Conservation (phyloP, 495 filamentous ascomycete species). For the Pyrenopolyporus hunteri region DNA sequence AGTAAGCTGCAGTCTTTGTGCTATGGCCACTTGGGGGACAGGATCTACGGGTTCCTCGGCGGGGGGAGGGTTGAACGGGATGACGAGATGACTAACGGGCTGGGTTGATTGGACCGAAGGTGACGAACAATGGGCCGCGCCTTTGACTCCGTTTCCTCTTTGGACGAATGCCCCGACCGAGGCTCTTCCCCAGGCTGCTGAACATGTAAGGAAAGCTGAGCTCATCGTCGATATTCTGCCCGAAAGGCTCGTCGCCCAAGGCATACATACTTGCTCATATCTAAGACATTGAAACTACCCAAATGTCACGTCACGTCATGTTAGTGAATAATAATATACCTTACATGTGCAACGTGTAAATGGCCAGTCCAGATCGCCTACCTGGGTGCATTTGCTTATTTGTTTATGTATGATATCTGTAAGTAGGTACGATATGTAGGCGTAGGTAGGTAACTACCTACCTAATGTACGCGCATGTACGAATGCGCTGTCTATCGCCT, state of each 20-base stretch:
- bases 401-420: not conserved
- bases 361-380: too few species aligned
- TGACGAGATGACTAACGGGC: not conserved
- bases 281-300: too few species aligned
- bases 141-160: constrained; percentile 8
- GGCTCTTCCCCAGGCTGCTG: constrained; percentile 15
- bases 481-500: constrained; percentile 23
- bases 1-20: constrained; percentile 33
- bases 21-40: constrained; percentile 22
- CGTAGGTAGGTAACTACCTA: not conserved
- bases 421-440: not conserved
- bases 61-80: not conserved
- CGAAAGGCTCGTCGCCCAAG: too few species aligned
- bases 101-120: constrained; percentile 11
- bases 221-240: constrained; percentile 6
- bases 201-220: constrained; percentile 1
- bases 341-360: constrained; percentile 32
- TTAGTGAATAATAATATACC: too few species aligned
- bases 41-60: constrained; percentile 30
- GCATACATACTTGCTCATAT: too few species aligned
- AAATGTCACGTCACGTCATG: constrained; percentile 36
- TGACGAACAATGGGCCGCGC: constrained; percentile 35
- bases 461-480: constrained; percentile 16
- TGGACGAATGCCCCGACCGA: constrained; percentile 4
- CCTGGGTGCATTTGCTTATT: constrained; percentile 28